Evolutionary conservation across 805 yeast genomes (phyloP), one percentile per base, ranked within the genome.

Genomic region (Barnettozyma sucrosica): DNA sequence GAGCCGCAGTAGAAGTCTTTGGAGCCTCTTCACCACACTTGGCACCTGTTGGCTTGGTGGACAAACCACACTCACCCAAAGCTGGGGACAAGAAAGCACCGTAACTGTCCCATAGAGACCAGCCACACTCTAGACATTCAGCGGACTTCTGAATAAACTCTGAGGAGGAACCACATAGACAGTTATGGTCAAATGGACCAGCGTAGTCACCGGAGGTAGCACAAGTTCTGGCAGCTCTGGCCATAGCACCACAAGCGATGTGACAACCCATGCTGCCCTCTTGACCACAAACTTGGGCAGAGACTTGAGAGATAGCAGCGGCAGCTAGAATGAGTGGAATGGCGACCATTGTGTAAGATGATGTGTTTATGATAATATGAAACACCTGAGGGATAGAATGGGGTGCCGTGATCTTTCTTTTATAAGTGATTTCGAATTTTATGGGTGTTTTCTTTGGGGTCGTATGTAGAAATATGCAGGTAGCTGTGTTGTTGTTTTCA

Each of bases 41-140:
- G 28, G 67, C 58, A 49, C 67, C 68, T 36, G 68, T 64, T 53
- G 68, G 67, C 14, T 54, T 47, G 30, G 62, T 51, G 14, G 58
- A 46, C 37, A 56, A 52, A 43, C 45, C 44, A 54, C 68, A 65
- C 19, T 43, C 59, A 26, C 48, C 53, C 41, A 64, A 50, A 14
- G 66, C 61, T 21, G 52, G 45, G 1, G 57, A 42, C 36, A 66
- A 51, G 51, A 48, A 63, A 1, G 46, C 19, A 21, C 59, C 59
- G 50, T 66, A 66, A 46, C 63, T 61, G n/a, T 51, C 43, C 65
- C 65, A 66, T 42, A 66, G 48, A 51, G 67, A 62, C 69, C 68
- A 66, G 41, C 69, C 70, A 57, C 70, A 66, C 28, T 60, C 63
- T 37, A 65, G 50, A 56, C 70, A 66, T 6, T 47, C 57, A 11